Conservation (phyloP, 495 filamentous ascomycete genomes). For the Talaromyces wortmannii region DNA sequence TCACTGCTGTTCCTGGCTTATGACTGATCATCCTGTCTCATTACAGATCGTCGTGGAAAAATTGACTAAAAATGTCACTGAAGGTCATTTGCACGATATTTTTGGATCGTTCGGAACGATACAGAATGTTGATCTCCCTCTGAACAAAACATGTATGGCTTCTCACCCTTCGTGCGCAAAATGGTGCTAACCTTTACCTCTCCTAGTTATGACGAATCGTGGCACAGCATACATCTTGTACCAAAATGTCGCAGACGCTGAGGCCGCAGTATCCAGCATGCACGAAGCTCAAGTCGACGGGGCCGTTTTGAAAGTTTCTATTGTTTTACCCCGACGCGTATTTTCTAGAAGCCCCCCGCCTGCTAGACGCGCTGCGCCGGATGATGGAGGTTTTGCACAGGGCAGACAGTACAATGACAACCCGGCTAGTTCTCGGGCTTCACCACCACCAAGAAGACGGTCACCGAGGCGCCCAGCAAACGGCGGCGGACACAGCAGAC, state of each 20-base stretch:
- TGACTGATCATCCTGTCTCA: slow-evolving; percentile 7
- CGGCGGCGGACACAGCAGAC: slow-evolving; percentile 30
- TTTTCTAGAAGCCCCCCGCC: slow-evolving; percentile 47
- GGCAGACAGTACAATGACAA: slow-evolving; percentile 22
- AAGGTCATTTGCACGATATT: slow-evolving; percentile 81
- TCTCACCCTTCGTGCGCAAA: neutral
- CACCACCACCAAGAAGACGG: slow-evolving; percentile 19
- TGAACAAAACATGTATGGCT: slow-evolving; percentile 74
- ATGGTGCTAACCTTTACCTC: slow-evolving; percentile 5
- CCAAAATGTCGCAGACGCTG: slow-evolving; percentile 67
- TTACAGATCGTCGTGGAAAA: slow-evolving; percentile 89
- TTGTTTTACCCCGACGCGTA: slow-evolving; percentile 76
- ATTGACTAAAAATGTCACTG: slow-evolving; percentile 90
- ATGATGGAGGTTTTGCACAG: slow-evolving; percentile 23
- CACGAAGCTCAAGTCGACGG: slow-evolving; percentile 96
- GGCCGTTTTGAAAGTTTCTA: slow-evolving; percentile 79
- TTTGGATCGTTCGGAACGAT: slow-evolving; percentile 87
- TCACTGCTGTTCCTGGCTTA: neutral
- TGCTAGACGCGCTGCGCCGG: slow-evolving; percentile 16
- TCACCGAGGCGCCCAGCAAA: slow-evolving; percentile 32
- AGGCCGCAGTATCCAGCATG: slow-evolving; percentile 91
- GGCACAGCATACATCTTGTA: slow-evolving; percentile 94
- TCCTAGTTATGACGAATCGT: slow-evolving; percentile 76
- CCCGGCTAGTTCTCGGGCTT: slow-evolving; percentile 14
- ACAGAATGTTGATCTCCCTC: slow-evolving; percentile 76